Evolutionary conservation across 1,284 basidiomycete species (phyloP).

Genomic region (Boletus semigastroideus): DNA sequence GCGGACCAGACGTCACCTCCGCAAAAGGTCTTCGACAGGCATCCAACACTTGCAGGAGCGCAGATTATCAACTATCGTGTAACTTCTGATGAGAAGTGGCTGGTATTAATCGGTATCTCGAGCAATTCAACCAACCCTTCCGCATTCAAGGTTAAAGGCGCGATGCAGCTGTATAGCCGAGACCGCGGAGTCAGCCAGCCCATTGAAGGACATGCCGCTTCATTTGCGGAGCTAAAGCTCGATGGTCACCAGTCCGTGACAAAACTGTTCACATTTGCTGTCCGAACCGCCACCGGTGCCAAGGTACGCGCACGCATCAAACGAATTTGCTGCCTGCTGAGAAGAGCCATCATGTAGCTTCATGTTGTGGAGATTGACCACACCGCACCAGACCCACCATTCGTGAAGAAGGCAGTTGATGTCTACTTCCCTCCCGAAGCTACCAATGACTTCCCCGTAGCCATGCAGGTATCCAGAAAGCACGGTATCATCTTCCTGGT

Average conservation of each 20-base stretch:
- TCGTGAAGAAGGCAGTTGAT: slow-evolving; percentile 97
- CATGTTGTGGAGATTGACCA: slow-evolving; percentile 99
- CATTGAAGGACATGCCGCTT: slow-evolving; percentile 97
- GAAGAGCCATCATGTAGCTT: slow-evolving; percentile 53
- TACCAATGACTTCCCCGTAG: slow-evolving; percentile 98
- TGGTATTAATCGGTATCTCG: slow-evolving; percentile 94
- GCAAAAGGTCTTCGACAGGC: slow-evolving; percentile 95
- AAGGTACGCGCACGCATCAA: slow-evolving; percentile 65
- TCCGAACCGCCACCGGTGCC: slow-evolving; percentile 93
- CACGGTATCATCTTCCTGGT: slow-evolving; percentile 98
- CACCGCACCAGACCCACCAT: slow-evolving; percentile 91
- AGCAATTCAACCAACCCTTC: slow-evolving; percentile 90
- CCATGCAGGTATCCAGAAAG: slow-evolving; percentile 98
- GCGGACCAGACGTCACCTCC: slow-evolving; percentile 70
- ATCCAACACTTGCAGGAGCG: slow-evolving; percentile 89
- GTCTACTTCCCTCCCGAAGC: slow-evolving; percentile 99
- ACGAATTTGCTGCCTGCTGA: slow-evolving; percentile 15
- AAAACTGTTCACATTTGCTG: slow-evolving; percentile 96
- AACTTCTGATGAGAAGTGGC: slow-evolving; percentile 94
- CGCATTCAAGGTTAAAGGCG: slow-evolving; percentile 97
- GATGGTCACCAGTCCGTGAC: slow-evolving; percentile 83
- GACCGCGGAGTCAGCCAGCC: slow-evolving; percentile 96
- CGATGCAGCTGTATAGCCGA: slow-evolving; percentile 92
- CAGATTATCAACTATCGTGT: slow-evolving; percentile 99
- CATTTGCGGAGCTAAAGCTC: slow-evolving; percentile 90